Percentiles rank a stretch among this genome's conserved stretches.
These are phyloP conservation scores for Aspergillus sclerotiicarbonarius DNA, from an alignment of 495 filamentous ascomycete species.

Conservation along the genomic window DNA sequence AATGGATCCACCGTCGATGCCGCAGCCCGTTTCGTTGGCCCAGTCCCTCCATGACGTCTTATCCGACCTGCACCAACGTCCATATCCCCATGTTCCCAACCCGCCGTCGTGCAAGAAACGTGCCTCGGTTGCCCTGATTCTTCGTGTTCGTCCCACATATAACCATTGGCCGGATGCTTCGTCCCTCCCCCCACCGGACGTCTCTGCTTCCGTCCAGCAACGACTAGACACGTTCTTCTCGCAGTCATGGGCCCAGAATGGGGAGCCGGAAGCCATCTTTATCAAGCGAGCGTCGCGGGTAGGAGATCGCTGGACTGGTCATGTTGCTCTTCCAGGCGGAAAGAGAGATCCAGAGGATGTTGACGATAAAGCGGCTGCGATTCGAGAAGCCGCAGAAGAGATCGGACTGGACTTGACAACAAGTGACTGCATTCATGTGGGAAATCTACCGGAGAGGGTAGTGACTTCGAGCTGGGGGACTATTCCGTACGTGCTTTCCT, in stretches of 20 bases:
- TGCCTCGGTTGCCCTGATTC: conserved; percentile 69
- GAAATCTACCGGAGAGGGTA: conserved; percentile 69
- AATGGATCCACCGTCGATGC: conserved; percentile 7
- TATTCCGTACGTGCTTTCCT: conserved; percentile 52
- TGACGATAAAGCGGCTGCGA: conserved; percentile 62
- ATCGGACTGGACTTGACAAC: conserved; percentile 64
- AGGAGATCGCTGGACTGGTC: conserved; percentile 74
- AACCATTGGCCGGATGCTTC: conserved; percentile 50
- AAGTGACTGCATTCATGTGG: conserved; percentile 55
- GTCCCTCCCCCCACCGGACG: conserved; percentile 22
- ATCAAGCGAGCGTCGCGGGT: conserved; percentile 71
- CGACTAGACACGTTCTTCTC: conserved; percentile 61
- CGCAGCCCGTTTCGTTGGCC: conserved; percentile 12
- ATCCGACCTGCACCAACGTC: conserved; percentile 47
- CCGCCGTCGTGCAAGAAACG: conserved; percentile 62
- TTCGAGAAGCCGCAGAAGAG: conserved; percentile 70
- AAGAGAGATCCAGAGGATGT: conserved; percentile 67
- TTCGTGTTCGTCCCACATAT: conserved; percentile 64
- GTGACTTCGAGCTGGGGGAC: conserved; percentile 73
- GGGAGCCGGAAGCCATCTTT: conserved; percentile 73
- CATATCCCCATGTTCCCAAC: conserved; percentile 63
- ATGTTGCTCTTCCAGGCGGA: conserved; percentile 74
- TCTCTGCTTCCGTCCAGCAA: conserved; percentile 33
- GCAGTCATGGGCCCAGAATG: conserved; percentile 68
- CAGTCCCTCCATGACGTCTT: conserved; percentile 46